Evolutionary conservation across 495 filamentous ascomycete genomes (phyloP).

Genomic region (Ramalina intermedia): DNA sequence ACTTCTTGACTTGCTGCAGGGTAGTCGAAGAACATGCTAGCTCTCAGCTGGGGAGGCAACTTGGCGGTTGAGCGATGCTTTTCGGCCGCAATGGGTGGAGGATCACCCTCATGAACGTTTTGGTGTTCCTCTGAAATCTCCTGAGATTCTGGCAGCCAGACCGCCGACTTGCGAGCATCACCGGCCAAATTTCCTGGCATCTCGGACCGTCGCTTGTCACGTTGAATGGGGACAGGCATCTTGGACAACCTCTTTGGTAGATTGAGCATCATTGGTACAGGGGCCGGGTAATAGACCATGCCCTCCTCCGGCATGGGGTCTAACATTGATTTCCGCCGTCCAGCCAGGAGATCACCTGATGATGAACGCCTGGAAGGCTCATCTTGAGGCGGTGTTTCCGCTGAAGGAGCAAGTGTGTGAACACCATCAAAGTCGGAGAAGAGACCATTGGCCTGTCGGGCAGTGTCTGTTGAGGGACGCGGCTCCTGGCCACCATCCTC

Average conservation of each 20-base stretch:
- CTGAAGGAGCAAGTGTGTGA: slow-evolving; percentile 46
- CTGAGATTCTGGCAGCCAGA: slow-evolving; percentile 21
- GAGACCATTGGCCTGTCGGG: slow-evolving; percentile 49
- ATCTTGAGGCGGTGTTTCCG: slow-evolving; percentile 16
- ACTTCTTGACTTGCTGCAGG: slow-evolving; percentile 45
- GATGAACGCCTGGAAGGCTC: slow-evolving; percentile 17
- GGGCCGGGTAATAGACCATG: slow-evolving; percentile 92
- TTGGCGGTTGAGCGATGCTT: slow-evolving; percentile 28
- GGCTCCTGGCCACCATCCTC: background rate
- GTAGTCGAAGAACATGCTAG: slow-evolving; percentile 78
- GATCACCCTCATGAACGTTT: background rate
- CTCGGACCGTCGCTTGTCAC: slow-evolving; percentile 57
- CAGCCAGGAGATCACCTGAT: slow-evolving; percentile 5
- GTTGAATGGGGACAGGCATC: slow-evolving; percentile 42
- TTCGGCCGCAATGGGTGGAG: slow-evolving; percentile 8
- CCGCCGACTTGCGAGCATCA: slow-evolving; percentile 32
- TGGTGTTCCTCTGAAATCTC: slow-evolving; percentile 10
- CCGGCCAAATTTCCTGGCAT: slow-evolving; percentile 35
- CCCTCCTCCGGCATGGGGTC: slow-evolving; percentile 51
- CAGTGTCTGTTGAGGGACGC: slow-evolving; percentile 37
- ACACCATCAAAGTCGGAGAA: slow-evolving; percentile 94
- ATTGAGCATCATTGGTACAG: slow-evolving; percentile 85
- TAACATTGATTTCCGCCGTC: slow-evolving; percentile 28
- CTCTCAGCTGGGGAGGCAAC: slow-evolving; percentile 78
- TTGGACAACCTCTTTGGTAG: slow-evolving; percentile 79